Percentiles rank a stretch among this genome's conserved stretches.
Evolutionary conservation across 768 basidiomycete species (phyloP).

Genomic region (Vararia minispora): DNA sequence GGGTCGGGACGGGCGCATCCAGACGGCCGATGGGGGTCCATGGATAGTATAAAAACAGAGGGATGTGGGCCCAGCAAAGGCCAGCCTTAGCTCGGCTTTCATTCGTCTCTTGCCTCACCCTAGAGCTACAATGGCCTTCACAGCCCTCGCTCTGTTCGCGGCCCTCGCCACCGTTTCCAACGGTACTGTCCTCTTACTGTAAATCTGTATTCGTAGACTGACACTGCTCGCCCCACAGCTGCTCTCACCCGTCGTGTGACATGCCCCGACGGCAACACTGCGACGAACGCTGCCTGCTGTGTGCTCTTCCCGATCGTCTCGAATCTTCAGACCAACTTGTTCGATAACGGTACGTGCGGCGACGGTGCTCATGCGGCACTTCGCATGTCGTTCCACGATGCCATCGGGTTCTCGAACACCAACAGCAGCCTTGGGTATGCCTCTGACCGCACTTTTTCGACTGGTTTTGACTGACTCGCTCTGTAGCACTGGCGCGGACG

Average conservation of each 20-base stretch:
- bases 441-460: no score
- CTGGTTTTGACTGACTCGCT: no score
- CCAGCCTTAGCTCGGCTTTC: no score
- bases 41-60: no score
- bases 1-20: no score
- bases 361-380: constrained; percentile 21
- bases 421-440: background rate
- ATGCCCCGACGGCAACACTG: constrained; percentile 20
- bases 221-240: constrained; percentile 3
- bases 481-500: constrained; percentile 18
- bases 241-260: constrained; percentile 15
- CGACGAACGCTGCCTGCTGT: constrained; percentile 21
- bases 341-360: constrained; percentile 19
- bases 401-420: constrained; percentile 10
- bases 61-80: no score
- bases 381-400: constrained; percentile 21
- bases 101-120: no score
- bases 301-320: constrained; percentile 20
- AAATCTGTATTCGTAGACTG: background rate
- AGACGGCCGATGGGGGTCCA: no score
- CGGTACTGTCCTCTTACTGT: constrained; percentile 4
- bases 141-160: constrained; percentile 11
- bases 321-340: constrained; percentile 21
- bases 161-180: constrained; percentile 9
- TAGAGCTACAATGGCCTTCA: constrained; percentile 19